Conservation (phyloP, 768 basidiomycete genomes). For the Tricholoma sp. region DNA sequence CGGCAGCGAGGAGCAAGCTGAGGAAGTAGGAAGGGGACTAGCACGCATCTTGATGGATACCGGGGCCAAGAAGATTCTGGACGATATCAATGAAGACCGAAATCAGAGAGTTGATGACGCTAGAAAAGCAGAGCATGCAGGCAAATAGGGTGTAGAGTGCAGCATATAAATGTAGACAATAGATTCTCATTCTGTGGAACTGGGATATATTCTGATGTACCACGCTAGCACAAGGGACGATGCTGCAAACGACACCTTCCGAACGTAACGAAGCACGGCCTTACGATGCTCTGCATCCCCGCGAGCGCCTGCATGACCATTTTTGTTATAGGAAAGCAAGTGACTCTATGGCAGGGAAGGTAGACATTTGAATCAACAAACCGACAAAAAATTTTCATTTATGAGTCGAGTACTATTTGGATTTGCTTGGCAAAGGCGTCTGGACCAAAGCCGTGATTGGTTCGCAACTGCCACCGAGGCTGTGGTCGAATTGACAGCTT, state of each 20-base stretch:
- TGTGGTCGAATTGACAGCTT: neutral
- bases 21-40: slow-evolving; percentile 59
- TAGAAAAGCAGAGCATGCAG: slow-evolving; percentile 24
- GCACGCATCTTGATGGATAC: slow-evolving; percentile 58
- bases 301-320: slow-evolving; percentile 62
- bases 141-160: neutral
- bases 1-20: slow-evolving; percentile 50
- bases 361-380: slow-evolving; percentile 28
- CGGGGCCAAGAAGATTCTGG: slow-evolving; percentile 77
- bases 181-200: neutral
- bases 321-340: slow-evolving; percentile 42
- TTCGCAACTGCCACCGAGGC: too few species aligned
- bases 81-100: slow-evolving; percentile 74
- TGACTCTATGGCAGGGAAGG: slow-evolving; percentile 69
- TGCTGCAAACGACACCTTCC: slow-evolving; percentile 17
- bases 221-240: slow-evolving; percentile 22
- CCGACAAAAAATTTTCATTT: slow-evolving; percentile 16
- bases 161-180: neutral
- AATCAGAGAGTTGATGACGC: slow-evolving; percentile 41
- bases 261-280: slow-evolving; percentile 20
- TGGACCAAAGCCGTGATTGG: neutral
- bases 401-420: slow-evolving; percentile 4
- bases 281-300: slow-evolving; percentile 50
- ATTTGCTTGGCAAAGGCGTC: slow-evolving; percentile 8
- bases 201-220: slow-evolving; percentile 24